Percentiles rank a stretch among this genome's conserved stretches.
phyloP scores from a whole-genome alignment of 306 rosid genomes.

The Leucaena leucocephala region DNA sequence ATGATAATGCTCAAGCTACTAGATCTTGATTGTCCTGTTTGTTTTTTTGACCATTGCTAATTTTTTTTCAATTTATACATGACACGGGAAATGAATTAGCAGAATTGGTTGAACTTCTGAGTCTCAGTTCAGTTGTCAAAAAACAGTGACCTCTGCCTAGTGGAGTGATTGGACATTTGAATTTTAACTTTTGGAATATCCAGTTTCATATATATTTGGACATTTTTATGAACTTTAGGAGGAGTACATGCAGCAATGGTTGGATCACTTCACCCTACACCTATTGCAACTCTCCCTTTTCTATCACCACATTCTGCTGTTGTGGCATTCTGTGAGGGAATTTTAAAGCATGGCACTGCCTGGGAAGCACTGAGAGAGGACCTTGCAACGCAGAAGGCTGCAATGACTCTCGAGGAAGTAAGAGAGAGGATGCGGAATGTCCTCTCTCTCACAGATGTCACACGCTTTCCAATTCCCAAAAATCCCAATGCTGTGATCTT shows the following conservation, averaged over 20 bases:
- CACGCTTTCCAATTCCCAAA: slow-evolving; percentile 93
- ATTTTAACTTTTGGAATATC: slow-evolving; percentile 23
- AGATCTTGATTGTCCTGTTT: slow-evolving; percentile 29
- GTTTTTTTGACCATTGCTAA: slow-evolving; percentile 17
- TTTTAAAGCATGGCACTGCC: slow-evolving; percentile 92
- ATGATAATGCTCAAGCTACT: slow-evolving; percentile 23
- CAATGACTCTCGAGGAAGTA: slow-evolving; percentile 93
- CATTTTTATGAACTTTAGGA: slow-evolving; percentile 57
- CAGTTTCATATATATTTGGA: slow-evolving; percentile 31
- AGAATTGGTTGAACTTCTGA: slow-evolving; percentile 21
- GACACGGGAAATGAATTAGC: slow-evolving; percentile 25
- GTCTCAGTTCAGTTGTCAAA: slow-evolving; percentile 16
- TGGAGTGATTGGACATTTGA: slow-evolving; percentile 24
- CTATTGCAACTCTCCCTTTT: slow-evolving; percentile 93
- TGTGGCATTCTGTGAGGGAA: slow-evolving; percentile 99
- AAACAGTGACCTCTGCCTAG: background rate
- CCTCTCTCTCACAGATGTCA: slow-evolving; percentile 95
- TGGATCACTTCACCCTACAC: slow-evolving; percentile 96
- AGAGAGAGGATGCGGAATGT: slow-evolving; percentile 90
- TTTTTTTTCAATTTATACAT: background rate
- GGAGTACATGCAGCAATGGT: slow-evolving; percentile 99
- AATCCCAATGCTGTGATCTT: slow-evolving; percentile 82
- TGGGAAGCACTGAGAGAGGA: slow-evolving; percentile 94
- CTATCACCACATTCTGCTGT: slow-evolving; percentile 96
- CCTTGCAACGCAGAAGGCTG: slow-evolving; percentile 66